phyloP scores from a whole-genome alignment of 1,284 basidiomycete genomes.

The Fistulina hepatica region DNA sequence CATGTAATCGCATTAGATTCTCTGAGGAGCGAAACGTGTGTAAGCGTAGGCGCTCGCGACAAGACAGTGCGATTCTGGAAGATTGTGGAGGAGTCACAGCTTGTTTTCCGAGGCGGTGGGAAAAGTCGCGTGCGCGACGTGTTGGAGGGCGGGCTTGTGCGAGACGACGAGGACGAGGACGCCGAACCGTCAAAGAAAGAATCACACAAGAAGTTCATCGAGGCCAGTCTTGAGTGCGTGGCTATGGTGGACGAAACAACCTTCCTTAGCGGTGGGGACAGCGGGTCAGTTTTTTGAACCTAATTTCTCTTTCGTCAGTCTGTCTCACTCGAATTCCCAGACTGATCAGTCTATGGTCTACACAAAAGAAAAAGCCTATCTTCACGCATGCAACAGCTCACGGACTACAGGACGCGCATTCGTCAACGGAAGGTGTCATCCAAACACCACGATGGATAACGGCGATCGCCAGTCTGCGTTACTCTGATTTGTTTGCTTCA shows the following conservation, averaged over 20 bases:
- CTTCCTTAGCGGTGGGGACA: conserved; percentile 92
- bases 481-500: conserved; percentile 86
- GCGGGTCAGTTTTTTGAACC: conserved; percentile 54
- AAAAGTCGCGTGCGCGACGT: conserved; percentile 70
- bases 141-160: conserved; percentile 66
- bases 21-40: conserved; percentile 73
- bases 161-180: conserved; percentile 40
- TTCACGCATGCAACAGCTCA: conserved; percentile 81
- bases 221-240: conserved; percentile 88
- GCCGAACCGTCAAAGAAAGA: conserved; percentile 22
- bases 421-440: conserved; percentile 65
- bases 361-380: conserved; percentile 93
- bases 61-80: conserved; percentile 95
- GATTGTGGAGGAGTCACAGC: conserved; percentile 89
- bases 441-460: conserved; percentile 87
- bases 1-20: conserved; percentile 70
- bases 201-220: conserved; percentile 54
- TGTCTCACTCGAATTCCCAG: conserved; percentile 30
- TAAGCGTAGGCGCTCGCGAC: conserved; percentile 85
- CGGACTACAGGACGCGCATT: conserved; percentile 64
- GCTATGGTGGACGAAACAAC: conserved; percentile 91
- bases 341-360: conserved; percentile 85
- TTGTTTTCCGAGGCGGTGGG: conserved; percentile 92
- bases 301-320: neutral
- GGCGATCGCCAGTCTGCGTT: conserved; percentile 68